Base-by-base conservation (phyloP, 2,329 filamentous ascomycete species). In the Exophiala bonariae region DNA sequence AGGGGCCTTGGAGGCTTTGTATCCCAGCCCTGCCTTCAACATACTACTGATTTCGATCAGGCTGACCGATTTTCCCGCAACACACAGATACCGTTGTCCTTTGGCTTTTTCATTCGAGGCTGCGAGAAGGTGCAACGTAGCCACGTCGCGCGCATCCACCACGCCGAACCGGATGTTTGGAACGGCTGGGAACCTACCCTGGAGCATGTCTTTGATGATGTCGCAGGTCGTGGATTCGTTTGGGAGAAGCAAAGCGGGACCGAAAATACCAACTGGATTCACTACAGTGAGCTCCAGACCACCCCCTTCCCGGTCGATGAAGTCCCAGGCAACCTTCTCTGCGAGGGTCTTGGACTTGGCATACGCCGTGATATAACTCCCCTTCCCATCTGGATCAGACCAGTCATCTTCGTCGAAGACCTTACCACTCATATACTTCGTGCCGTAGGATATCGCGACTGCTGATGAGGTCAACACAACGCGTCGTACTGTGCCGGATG, bases 261-360 rank as follows among this genome's bases (percentile, higher is more conserved):
- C 66, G 30, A 59, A 60, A 13, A 68, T 54, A 4, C 44, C 57
- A 2, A 60, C 55, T 0, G 65, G 64, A 26, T 61, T 60, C 34
- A 67, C 55, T 3, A 57, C 56, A 2, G 58, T 49, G 3, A 67
- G 50, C 35, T 66, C 63, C 33, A 66, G 53, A 1, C 34, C 30
- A 2, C 37, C 50, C 13, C 59, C 62, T 53, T 63, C 60, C 9
- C 56, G 54, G 14, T 57, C 44, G n/a, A 65, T 58, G 37, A 56
- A 68, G 7, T 66, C 61, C 65, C 64, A 67, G 3, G 65, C 65
- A 1, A 64, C 58, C 6, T 39, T 46, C 51, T 67, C 65, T 1
- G 65, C 65, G 16, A 68, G 36, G 1, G 60, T 66, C 53, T 68
- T 67, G 42, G 59, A 63, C 42, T 66, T 66, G 4, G 39, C 50